phyloP scores from a whole-genome alignment of 164 flowering plant genomes.

The Berberis thunbergii region DNA sequence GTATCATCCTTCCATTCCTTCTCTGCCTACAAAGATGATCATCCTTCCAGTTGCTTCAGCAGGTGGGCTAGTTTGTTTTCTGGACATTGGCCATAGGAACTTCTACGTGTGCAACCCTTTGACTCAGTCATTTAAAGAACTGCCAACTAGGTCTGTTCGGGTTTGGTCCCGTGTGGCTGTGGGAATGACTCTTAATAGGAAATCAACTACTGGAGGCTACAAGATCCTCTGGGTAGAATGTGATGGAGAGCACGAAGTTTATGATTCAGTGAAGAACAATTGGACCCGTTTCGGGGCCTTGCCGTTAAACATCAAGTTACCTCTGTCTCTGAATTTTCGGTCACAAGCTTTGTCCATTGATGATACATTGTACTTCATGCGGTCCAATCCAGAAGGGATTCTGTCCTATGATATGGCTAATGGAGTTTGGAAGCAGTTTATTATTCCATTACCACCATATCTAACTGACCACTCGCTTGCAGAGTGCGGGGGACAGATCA shows the following conservation, averaged over 20 bases:
- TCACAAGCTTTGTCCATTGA: slow-evolving; percentile 63
- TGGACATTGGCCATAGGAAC: slow-evolving; percentile 65
- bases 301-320: slow-evolving; percentile 57
- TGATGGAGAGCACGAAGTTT: slow-evolving; percentile 79
- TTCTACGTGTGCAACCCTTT: slow-evolving; percentile 87
- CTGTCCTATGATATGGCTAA: slow-evolving; percentile 60
- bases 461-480: slow-evolving; percentile 73
- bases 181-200: slow-evolving; percentile 66
- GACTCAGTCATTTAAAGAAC: slow-evolving; percentile 59
- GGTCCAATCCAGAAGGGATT: slow-evolving; percentile 79
- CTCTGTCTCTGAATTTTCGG: slow-evolving; percentile 61
- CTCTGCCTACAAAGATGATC: slow-evolving; percentile 44
- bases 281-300: slow-evolving; percentile 80
- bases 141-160: slow-evolving; percentile 68
- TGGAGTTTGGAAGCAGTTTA: slow-evolving; percentile 71
- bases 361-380: slow-evolving; percentile 63
- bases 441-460: slow-evolving; percentile 62
- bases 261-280: slow-evolving; percentile 52
- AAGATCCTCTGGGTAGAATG: slow-evolving; percentile 80
- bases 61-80: slow-evolving; percentile 86
- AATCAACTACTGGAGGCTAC: slow-evolving; percentile 43
- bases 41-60: slow-evolving; percentile 87
- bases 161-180: slow-evolving; percentile 88
- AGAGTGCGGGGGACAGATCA: slow-evolving; percentile 61
- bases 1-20: slow-evolving; percentile 63